A percentile compares a stretch with the other conserved stretches of the same genome.
phyloP scores from a whole-genome alignment of 805 yeast species.

The Blastobotrys mokoenaii region DNA sequence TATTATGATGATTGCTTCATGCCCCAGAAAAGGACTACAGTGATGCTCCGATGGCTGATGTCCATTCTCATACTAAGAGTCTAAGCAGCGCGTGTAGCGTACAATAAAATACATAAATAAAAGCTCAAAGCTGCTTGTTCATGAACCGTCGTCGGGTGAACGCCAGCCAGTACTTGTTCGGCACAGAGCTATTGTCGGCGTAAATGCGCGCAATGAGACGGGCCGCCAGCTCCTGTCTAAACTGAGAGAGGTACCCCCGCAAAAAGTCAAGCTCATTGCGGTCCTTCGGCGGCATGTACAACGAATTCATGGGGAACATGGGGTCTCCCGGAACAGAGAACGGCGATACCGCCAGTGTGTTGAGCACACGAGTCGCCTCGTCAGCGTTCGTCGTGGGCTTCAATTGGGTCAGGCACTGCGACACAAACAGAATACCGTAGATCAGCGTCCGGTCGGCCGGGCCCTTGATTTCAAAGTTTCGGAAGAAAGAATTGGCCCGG shows the following conservation, averaged over 20 bases:
- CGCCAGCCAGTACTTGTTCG: constrained; percentile 93
- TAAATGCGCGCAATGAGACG: constrained; percentile 66
- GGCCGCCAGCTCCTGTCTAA: constrained; percentile 86
- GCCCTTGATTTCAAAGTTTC: constrained; percentile 94
- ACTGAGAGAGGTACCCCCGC: constrained; percentile 77
- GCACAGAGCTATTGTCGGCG: constrained; percentile 43
- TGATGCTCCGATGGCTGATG: too few relatives aligned
- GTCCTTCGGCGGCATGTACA: constrained; percentile 66
- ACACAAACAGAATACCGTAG: constrained; percentile 84
- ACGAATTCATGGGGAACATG: constrained; percentile 81
- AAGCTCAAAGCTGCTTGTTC: constrained; percentile 48
- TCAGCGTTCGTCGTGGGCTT: constrained; percentile 36
- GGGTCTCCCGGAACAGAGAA: constrained; percentile 93
- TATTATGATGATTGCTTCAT: neutral
- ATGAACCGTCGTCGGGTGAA: constrained; percentile 91
- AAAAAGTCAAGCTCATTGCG: constrained; percentile 71
- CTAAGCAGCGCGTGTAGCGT: too few relatives aligned
- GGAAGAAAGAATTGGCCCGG: constrained; percentile 93
- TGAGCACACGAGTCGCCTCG: constrained; percentile 44
- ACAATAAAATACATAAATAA: too few relatives aligned
- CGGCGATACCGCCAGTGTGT: constrained; percentile 78
- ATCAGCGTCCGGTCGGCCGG: constrained; percentile 88
- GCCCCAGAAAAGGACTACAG: too few relatives aligned
- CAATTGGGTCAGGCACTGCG: constrained; percentile 71
- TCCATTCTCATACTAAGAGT: too few relatives aligned